Evolutionary conservation across 176 grass and related monocot species (phyloP).

Genomic region (Carex cristatella): DNA sequence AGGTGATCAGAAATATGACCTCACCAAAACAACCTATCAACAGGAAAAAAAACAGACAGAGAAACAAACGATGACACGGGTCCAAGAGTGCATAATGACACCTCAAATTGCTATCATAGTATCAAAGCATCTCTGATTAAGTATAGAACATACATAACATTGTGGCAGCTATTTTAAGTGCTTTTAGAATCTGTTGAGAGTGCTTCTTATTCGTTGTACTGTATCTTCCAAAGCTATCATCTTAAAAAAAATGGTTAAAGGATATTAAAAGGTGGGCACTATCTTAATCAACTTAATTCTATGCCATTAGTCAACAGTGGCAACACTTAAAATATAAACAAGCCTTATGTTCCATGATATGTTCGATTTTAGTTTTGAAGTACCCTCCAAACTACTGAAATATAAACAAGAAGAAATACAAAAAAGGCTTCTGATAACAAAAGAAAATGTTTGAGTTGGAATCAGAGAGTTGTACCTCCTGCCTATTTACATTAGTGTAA

Average conservation of each 20-base stretch:
- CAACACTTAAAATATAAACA: neutral
- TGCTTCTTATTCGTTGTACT: neutral
- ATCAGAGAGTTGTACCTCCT: neutral
- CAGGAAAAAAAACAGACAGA: neutral
- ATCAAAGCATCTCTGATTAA: neutral
- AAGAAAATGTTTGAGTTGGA: neutral
- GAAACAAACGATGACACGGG: neutral
- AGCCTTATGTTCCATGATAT: neutral
- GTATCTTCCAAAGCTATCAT: slow-evolving; percentile 21
- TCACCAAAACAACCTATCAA: slow-evolving; percentile 1
- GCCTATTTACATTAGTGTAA: slow-evolving; percentile 23
- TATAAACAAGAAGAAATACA: neutral
- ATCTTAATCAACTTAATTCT: slow-evolving; percentile 8
- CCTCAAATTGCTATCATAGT: neutral
- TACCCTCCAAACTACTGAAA: neutral
- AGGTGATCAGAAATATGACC: neutral
- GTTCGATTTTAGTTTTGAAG: slow-evolving; percentile 3
- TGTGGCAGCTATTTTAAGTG: neutral
- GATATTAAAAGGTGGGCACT: slow-evolving; percentile 3
- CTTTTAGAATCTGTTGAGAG: neutral
- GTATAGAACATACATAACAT: neutral
- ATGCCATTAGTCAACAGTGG: neutral
- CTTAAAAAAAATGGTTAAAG: neutral
- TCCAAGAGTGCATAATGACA: slow-evolving; percentile 17
- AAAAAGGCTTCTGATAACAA: neutral